Evolutionary conservation across 2,329 filamentous ascomycete species (phyloP).

Genomic region (Alternaria arborescens): DNA sequence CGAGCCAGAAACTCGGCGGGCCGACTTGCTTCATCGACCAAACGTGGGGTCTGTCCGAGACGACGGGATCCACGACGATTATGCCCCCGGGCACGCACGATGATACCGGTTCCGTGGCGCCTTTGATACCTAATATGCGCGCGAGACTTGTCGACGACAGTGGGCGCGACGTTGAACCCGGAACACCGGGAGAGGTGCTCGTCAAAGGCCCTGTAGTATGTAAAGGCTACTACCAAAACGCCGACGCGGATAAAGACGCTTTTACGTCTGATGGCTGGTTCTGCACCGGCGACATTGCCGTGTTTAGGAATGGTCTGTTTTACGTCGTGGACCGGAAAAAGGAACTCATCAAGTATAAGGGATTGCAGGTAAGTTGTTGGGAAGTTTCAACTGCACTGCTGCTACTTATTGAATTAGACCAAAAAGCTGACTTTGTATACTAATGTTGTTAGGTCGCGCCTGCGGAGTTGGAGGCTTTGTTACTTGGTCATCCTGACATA

Average conservation of each 20-base stretch:
- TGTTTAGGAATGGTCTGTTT: conserved; percentile 47
- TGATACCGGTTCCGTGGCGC: conserved; percentile 59
- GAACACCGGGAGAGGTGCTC: conserved; percentile 45
- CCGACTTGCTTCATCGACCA: conserved; percentile 58
- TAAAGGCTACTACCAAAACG: conserved; percentile 51
- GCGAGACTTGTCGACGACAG: conserved; percentile 48
- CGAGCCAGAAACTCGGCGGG: conserved; percentile 60
- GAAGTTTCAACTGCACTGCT: too few relatives aligned
- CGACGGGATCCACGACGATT: conserved; percentile 58
- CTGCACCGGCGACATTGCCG: conserved; percentile 51
- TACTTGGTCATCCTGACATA: conserved; percentile 53
- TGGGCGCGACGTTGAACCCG: conserved; percentile 42
- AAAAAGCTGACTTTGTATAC: neutral
- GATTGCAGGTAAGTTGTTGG: conserved; percentile 47
- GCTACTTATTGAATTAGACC: too few relatives aligned
- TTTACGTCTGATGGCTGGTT: conserved; percentile 49
- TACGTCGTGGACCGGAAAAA: conserved; percentile 56
- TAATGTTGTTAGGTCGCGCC: conserved; percentile 51
- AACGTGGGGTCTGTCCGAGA: conserved; percentile 68
- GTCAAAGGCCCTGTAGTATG: conserved; percentile 49
- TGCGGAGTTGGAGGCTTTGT: conserved; percentile 57
- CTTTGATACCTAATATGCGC: conserved; percentile 52
- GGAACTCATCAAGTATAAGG: conserved; percentile 61
- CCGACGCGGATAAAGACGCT: conserved; percentile 36
- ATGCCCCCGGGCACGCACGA: conserved; percentile 54